phyloP scores from a whole-genome alignment of 345 rosid genomes.

The Murraya paniculata region DNA sequence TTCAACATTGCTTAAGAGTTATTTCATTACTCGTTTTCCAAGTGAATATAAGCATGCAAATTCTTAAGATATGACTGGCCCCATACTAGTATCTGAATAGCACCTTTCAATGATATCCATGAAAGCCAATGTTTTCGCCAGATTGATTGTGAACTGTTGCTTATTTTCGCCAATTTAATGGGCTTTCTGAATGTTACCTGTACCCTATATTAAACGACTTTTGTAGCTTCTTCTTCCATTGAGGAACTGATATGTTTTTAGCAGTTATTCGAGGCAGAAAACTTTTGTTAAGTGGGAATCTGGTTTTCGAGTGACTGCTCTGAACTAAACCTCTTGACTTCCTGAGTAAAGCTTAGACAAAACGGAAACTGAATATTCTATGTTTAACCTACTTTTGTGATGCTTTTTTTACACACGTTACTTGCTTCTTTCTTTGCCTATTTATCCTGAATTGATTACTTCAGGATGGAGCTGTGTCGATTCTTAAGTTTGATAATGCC shows the following conservation, averaged over 20 bases:
- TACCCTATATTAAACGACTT: background rate
- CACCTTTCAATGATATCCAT: background rate
- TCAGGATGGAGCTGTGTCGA: slow-evolving; percentile 88
- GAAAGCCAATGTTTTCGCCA: background rate
- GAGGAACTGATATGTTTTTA: background rate
- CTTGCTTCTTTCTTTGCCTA: background rate
- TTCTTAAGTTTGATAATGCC: slow-evolving; percentile 71
- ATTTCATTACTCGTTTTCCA: background rate
- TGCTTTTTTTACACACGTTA: background rate
- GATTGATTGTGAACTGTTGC: background rate
- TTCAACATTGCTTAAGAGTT: no score
- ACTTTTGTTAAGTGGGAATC: background rate
- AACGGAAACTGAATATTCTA: background rate
- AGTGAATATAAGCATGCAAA: background rate
- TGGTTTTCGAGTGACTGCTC: background rate
- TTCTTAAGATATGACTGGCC: background rate
- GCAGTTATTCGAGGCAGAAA: background rate
- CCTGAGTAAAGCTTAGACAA: background rate
- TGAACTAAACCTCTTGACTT: background rate
- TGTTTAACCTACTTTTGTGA: background rate
- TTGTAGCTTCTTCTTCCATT: background rate
- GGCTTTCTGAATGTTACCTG: background rate
- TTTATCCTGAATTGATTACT: background rate
- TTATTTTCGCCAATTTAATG: background rate
- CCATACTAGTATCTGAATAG: background rate